Evolutionary conservation across 2,329 filamentous ascomycete genomes (phyloP).

Genomic region (Keithomyces neogunnii): DNA sequence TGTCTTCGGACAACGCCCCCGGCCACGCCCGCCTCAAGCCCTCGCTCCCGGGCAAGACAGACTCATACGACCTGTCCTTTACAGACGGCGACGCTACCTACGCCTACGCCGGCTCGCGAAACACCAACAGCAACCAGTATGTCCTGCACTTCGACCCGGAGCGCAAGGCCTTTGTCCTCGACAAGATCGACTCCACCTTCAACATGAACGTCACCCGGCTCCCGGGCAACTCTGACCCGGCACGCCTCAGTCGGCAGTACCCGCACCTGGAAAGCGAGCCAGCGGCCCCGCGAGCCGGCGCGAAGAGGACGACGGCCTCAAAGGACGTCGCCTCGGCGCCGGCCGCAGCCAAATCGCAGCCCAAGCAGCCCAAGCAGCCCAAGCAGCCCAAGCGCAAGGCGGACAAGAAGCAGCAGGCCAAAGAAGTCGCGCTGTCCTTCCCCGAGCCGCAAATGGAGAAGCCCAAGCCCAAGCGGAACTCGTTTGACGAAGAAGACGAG

Average conservation of each 20-base stretch:
- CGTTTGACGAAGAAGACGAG: conserved; percentile 38
- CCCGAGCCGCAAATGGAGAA: conserved; percentile 21
- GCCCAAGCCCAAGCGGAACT: conserved; percentile 16
- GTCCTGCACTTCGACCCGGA: conserved; percentile 69
- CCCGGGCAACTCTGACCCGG: conserved; percentile 55
- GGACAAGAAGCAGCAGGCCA: conserved; percentile 28
- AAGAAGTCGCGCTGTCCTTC: conserved; percentile 26
- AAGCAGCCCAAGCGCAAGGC: conserved; percentile 17
- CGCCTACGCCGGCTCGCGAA: conserved; percentile 51
- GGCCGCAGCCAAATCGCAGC: conserved; percentile 2
- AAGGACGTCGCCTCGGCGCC: conserved; percentile 10
- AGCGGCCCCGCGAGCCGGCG: conserved; percentile 13
- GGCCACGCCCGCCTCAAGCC: conserved; percentile 43
- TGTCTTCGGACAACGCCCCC: conserved; percentile 40
- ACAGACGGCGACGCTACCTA: conserved; percentile 49
- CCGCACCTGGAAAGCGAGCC: conserved; percentile 47
- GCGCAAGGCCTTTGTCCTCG: conserved; percentile 70
- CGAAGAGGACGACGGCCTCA: conserved; percentile 16
- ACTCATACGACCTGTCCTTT: conserved; percentile 48
- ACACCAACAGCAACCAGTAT: conserved; percentile 47
- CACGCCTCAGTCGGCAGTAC: conserved; percentile 57
- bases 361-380: conserved; percentile 12
- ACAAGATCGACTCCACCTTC: conserved; percentile 73
- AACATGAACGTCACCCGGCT: conserved; percentile 76
- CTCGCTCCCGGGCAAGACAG: conserved; percentile 36